A percentile compares a stretch with the other conserved stretches of the same genome.
Evolutionary conservation across 176 grass and related monocot genomes (phyloP).

Genomic region (Pontederia paniculata): DNA sequence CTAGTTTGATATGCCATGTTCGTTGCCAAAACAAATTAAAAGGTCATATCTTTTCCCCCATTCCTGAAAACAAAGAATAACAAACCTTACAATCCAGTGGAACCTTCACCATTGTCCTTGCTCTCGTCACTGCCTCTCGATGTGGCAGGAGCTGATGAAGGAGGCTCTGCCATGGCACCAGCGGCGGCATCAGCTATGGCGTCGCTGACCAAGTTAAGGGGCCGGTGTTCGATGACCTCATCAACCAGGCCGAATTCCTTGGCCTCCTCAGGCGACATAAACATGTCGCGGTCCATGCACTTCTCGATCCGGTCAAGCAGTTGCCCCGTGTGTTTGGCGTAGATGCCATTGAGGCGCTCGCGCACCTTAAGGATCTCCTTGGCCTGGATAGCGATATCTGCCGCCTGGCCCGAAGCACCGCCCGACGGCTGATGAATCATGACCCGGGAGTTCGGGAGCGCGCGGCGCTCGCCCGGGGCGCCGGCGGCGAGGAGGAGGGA

Average conservation of each 20-base stretch:
- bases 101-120: no score
- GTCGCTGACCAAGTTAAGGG: conserved; percentile 40
- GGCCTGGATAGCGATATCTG: conserved; percentile 81
- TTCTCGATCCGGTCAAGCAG: conserved; percentile 43
- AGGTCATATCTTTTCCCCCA: no score
- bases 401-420: conserved; percentile 52
- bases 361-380: conserved; percentile 87
- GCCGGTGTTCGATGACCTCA: conserved; percentile 74
- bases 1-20: no score
- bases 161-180: no score
- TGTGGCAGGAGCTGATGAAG: no score
- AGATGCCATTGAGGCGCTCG: conserved; percentile 75
- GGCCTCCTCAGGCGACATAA: conserved; percentile 86
- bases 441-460: conserved; percentile 79
- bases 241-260: conserved; percentile 76
- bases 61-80: no score
- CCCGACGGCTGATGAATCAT: conserved; percentile 98
- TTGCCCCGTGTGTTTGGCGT: conserved; percentile 65
- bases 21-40: no score
- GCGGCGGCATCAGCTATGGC: conserved; percentile 1
- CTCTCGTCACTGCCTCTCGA: no score
- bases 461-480: conserved; percentile 62
- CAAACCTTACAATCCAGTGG: no score
- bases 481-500: conserved; percentile 85
- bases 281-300: conserved; percentile 78